Base-by-base conservation (phyloP, 768 basidiomycete genomes). In the Boletales sp. region DNA sequence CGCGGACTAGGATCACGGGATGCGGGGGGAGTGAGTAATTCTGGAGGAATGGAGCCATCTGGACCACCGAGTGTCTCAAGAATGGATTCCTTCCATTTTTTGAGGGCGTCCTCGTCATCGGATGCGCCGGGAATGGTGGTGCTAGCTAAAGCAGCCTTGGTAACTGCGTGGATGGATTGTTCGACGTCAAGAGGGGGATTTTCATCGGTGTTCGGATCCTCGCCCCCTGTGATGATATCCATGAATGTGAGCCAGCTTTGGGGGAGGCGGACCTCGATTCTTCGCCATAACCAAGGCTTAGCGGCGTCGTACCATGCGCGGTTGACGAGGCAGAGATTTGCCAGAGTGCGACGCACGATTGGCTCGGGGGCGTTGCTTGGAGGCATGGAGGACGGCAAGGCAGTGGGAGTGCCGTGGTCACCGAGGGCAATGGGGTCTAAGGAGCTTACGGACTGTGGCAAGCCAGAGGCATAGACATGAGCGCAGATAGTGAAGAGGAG, bases 281-380 rank as follows among this genome's bases (percentile, higher is more conserved):
- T 83, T 50, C 79, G 80, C 90, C 90, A 94, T 6, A 94, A 72
- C 87, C 86, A 93, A 0, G 90, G 90, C 57, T 85, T 86, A n/a
- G 90, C 87, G 1, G 88, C 90, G 27, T 81, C 79, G 61, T 83
- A 82, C 86, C 87, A 92, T 3, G 81, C 76, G 59, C 74, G 86
- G 60, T 83, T 88, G 38, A 90, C 88, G 53, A 88, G 78, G 59
- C 86, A 89, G 39, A 92, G 82, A 57, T 68, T 82, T 6, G 80
- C 74, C 18, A 94, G 74, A 0, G 90, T 84, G 50, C 68, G 74
- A 12, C 90, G 80, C 21, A 81, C 75, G 29, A 82, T 59, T 6
- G 80, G 73, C 54, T 91, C 90, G 0, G 86, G 71, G 82, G 83
- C 89, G 62, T 80, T 78, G 14, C 80, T 71, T 2, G 84, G 75